Conservation (phyloP, 2,329 filamentous ascomycete species). For the Ophiosphaerella herpotricha region DNA sequence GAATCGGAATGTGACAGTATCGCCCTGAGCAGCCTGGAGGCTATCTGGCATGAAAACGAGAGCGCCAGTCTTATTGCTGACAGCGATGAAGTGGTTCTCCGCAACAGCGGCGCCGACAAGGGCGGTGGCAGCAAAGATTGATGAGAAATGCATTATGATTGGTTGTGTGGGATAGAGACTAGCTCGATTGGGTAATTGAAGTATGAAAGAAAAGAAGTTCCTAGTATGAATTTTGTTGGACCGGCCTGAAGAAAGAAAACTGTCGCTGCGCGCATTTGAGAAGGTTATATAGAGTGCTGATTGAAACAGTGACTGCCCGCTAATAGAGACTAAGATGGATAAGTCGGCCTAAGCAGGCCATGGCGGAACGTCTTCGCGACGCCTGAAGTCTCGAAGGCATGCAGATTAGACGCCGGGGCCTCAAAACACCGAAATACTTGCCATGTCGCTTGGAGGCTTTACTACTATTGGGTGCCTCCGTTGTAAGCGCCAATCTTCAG, state of each 20-base stretch:
- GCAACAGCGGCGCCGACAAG: constrained; percentile 37
- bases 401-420: constrained; percentile 23
- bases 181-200: constrained; percentile 36
- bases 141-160: constrained; percentile 48
- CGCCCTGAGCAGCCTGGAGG: constrained; percentile 41
- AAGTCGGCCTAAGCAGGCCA: constrained; percentile 28
- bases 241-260: constrained; percentile 41
- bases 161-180: constrained; percentile 32
- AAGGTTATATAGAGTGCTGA: constrained; percentile 39
- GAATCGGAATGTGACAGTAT: constrained; percentile 47
- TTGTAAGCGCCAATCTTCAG: constrained; percentile 29
- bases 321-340: constrained; percentile 20
- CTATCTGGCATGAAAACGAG: constrained; percentile 43
- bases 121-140: constrained; percentile 38
- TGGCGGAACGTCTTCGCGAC: constrained; percentile 44
- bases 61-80: constrained; percentile 31
- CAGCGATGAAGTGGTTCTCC: constrained; percentile 38
- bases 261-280: constrained; percentile 40
- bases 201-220: constrained; percentile 27
- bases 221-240: constrained; percentile 39
- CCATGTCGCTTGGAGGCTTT: not conserved
- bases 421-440: constrained; percentile 8
- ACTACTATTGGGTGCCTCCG: constrained; percentile 31
- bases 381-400: constrained; percentile 38
- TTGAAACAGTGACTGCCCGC: constrained; percentile 31